phyloP scores from a whole-genome alignment of 75 land plant species.

The Cryptomeria japonica region DNA sequence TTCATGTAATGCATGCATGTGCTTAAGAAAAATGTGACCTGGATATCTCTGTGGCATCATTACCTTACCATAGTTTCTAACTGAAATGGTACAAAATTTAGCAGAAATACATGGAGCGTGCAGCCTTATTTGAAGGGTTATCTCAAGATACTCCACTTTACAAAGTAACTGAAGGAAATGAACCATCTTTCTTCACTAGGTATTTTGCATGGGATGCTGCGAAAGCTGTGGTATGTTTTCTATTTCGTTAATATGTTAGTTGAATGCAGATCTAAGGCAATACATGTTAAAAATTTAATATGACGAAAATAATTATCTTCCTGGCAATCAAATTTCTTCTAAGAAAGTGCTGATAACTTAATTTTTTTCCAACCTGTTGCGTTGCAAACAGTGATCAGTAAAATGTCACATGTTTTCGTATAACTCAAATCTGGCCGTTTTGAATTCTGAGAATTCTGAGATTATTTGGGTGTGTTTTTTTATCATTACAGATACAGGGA shows the following conservation, averaged over 20 bases:
- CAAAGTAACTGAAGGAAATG: constrained; percentile 40
- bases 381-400: not conserved
- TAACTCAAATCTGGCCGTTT: not conserved
- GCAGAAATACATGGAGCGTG: constrained; percentile 41
- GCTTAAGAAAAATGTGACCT: not conserved
- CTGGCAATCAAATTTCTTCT: not conserved
- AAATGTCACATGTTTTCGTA: not conserved
- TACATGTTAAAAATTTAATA: not conserved
- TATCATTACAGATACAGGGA: constrained; percentile 60
- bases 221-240: constrained; percentile 25
- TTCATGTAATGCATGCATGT: not conserved
- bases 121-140: constrained; percentile 24
- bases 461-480: not conserved
- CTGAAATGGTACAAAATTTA: not conserved
- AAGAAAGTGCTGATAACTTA: not conserved
- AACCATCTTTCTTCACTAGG: constrained; percentile 44
- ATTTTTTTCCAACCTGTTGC: not conserved
- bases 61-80: not conserved
- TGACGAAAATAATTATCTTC: not conserved
- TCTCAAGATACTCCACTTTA: constrained; percentile 34
- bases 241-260: not conserved
- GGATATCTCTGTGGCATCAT: not conserved
- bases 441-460: not conserved
- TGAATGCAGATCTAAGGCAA: not conserved
- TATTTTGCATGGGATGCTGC: constrained; percentile 44